A percentile compares a stretch with the other conserved stretches of the same genome.
Evolutionary conservation across 805 yeast species (phyloP).

Genomic region (Yarrowia keelungensis): DNA sequence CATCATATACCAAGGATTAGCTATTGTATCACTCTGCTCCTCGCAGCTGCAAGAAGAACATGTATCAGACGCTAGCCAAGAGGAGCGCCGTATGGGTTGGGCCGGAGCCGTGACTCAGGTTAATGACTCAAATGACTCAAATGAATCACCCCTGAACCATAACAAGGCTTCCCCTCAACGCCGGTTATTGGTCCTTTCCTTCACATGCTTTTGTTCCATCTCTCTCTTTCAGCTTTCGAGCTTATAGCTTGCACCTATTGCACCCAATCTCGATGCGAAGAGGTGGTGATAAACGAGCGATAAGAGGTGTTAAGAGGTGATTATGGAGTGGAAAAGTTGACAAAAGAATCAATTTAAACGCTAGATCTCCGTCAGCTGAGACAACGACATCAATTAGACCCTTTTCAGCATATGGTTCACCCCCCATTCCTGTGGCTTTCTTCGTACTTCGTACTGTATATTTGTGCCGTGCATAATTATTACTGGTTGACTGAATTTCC

Average conservation of each 20-base stretch:
- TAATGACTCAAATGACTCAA: constrained; percentile 31
- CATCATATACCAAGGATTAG: no score
- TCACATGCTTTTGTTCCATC: neutral
- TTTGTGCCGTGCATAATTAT: constrained; percentile 23
- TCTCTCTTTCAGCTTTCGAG: constrained; percentile 2
- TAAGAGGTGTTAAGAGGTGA: no score
- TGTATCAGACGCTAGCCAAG: neutral
- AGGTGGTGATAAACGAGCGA: no score
- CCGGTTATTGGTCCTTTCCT: constrained; percentile 10
- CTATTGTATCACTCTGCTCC: no score
- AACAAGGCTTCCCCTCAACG: neutral
- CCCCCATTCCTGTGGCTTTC: constrained; percentile 1
- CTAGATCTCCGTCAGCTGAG: neutral
- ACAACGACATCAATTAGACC: neutral
- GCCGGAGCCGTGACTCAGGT: constrained; percentile 13
- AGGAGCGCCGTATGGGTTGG: neutral
- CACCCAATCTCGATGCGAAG: no score
- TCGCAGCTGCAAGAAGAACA: neutral
- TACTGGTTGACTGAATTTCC: constrained; percentile 5
- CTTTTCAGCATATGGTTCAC: no score
- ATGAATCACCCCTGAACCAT: constrained; percentile 14
- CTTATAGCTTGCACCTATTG: constrained; percentile 19
- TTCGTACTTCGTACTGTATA: neutral
- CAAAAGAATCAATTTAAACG: no score
- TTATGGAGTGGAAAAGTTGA: no score